Percentiles rank a stretch among this genome's conserved stretches.
Evolutionary conservation across 306 rosid species (phyloP).

Genomic region (Quercus suber): DNA sequence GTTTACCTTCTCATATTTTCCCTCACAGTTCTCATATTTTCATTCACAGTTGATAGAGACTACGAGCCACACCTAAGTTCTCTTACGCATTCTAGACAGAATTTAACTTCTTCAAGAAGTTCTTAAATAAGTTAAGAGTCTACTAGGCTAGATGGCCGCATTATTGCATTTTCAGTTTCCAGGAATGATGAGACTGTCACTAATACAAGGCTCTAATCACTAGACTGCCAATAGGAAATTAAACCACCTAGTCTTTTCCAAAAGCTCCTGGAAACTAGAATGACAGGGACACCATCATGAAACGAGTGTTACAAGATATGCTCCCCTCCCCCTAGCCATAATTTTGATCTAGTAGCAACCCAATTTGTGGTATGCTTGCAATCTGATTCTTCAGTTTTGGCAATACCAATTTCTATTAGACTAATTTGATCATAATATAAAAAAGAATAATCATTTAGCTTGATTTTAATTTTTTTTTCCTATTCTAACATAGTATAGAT

Average conservation of each 20-base stretch:
- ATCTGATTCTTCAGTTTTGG: neutral
- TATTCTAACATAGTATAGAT: no score
- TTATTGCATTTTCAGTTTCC: neutral
- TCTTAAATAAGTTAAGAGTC: neutral
- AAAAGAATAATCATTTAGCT: no score
- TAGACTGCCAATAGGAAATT: neutral
- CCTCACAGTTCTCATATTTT: neutral
- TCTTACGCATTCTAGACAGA: neutral
- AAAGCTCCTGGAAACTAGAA: neutral
- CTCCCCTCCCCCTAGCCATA: neutral
- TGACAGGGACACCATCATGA: neutral
- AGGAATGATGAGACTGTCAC: neutral
- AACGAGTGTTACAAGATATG: neutral
- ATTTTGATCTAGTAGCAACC: no score
- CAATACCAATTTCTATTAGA: neutral
- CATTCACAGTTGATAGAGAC: neutral
- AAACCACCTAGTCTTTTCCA: neutral
- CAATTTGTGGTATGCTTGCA: neutral
- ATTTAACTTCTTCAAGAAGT: neutral
- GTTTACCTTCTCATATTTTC: neutral
- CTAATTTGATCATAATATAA: no score
- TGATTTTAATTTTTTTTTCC: no score
- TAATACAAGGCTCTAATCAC: neutral
- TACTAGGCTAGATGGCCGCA: neutral
- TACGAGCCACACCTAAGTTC: neutral